Base-by-base conservation (phyloP, 148 eudicot species). In the Oxyria digyna region DNA sequence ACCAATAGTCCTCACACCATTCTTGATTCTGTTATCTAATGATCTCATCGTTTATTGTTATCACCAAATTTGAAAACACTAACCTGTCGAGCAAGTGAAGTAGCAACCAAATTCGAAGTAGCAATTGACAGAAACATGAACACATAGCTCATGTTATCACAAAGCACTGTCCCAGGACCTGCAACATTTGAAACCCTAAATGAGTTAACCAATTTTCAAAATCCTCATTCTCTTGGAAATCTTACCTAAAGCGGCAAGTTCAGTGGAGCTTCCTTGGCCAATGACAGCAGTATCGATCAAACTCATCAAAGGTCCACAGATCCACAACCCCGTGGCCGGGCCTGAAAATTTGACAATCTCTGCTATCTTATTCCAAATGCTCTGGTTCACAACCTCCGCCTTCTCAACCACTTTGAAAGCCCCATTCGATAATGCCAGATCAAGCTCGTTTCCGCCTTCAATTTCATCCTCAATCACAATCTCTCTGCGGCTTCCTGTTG, bases 41-140 rank as follows among this genome's bases (percentile, higher is more conserved):
- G n/a, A n/a, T n/a, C n/a, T n/a, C n/a, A n/a, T n/a, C n/a, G n/a
- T n/a, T n/a, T n/a, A n/a, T n/a, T n/a, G n/a, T n/a, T n/a, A n/a
- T n/a, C n/a, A n/a, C n/a, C 4, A 6, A 3, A 35, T 35, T 35
- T 35, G 38, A 35, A 6, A 69, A 33, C 23, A 77, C 75, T 57
- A 65, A 94, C 99, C 99, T 84, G 76, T 74, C 70, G 81, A 67
- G 99, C 97, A 31, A 94, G 91, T 35, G 97, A 80, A 71, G 96
- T 88, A 40, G 97, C 97, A 63, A 91, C 93, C 87, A 94, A 73
- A 79, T 94, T 94, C 8, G 99, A 94, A 31, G 97, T 94, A 23
- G 99, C 99, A 75, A 94, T 79, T 12, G 99, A 88, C 24, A 94
- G 96, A 77, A 91, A 94, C 99, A 94, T 94, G 77, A 94, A 94